These are phyloP conservation scores for Calcarisporium arbuscula DNA, from an alignment of 2,329 filamentous ascomycete genomes.

Conservation along the genomic window DNA sequence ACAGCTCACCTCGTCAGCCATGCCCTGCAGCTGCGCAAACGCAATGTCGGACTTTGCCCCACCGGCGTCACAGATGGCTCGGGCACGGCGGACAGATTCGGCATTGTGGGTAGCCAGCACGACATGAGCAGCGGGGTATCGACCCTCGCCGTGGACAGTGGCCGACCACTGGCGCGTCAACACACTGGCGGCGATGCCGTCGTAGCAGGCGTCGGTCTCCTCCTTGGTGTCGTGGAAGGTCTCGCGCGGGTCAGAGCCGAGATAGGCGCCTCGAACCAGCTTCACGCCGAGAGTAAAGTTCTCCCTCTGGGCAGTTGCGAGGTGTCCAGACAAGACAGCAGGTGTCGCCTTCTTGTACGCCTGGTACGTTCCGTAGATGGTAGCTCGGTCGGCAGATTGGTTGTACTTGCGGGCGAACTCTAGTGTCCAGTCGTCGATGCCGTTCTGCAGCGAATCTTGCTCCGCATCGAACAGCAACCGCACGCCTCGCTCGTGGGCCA, in stretches of 20 bases:
- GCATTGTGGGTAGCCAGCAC: constrained; percentile 82
- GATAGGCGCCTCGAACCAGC: constrained; percentile 69
- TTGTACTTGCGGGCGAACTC: constrained; percentile 75
- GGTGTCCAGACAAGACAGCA: constrained; percentile 49
- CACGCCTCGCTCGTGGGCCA: constrained; percentile 63
- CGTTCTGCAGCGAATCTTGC: constrained; percentile 69
- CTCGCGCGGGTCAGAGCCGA: constrained; percentile 62
- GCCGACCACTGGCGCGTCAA: constrained; percentile 46
- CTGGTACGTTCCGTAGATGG: constrained; percentile 78
- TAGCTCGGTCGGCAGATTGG: constrained; percentile 51
- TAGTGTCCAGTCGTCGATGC: constrained; percentile 76
- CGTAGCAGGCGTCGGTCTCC: constrained; percentile 66
- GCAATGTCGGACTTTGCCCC: constrained; percentile 32
- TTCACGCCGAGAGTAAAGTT: constrained; percentile 67
- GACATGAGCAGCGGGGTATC: constrained; percentile 54
- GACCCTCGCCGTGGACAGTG: constrained; percentile 26
- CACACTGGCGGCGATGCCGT: constrained; percentile 62
- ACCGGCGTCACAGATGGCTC: constrained; percentile 41
- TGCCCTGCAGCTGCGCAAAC: constrained; percentile 75
- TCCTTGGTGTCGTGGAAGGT: constrained; percentile 67
- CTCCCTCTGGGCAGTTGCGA: constrained; percentile 50
- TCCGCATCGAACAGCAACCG: constrained; percentile 81
- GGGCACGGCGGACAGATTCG: constrained; percentile 57
- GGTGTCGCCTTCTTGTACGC: constrained; percentile 65
- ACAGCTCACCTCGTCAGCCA: constrained; percentile 88